A percentile compares a stretch with the other conserved stretches of the same genome.
Evolutionary conservation across 768 basidiomycete species (phyloP).

Genomic region (Tylopilus rubrobrunneus): DNA sequence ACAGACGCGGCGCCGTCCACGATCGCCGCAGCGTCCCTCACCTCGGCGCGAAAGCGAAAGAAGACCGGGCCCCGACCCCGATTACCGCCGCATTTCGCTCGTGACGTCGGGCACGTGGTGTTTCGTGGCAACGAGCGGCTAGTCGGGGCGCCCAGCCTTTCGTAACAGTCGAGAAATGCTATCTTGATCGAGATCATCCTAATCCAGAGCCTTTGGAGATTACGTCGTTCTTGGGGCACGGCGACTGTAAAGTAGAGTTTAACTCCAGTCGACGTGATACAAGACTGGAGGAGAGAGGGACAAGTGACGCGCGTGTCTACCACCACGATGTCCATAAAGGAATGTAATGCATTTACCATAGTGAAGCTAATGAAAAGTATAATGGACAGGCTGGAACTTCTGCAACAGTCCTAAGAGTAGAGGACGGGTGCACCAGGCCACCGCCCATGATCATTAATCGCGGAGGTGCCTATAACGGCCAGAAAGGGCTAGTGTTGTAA

Average conservation of each 20-base stretch:
- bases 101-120: conserved; percentile 60
- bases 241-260: no score
- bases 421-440: not conserved
- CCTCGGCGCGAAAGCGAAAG: conserved; percentile 6
- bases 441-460: not conserved
- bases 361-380: no score
- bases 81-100: conserved; percentile 57
- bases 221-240: not conserved
- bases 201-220: not conserved
- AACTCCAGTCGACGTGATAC: no score
- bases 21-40: not conserved
- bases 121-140: conserved; percentile 60
- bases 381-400: no score
- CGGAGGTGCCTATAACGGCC: not conserved
- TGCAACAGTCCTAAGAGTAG: not conserved
- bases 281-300: no score
- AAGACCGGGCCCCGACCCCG: conserved; percentile 33
- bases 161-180: not conserved
- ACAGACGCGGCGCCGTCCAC: not conserved
- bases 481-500: not conserved
- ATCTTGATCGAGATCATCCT: not conserved
- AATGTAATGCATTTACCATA: no score
- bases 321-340: no score
- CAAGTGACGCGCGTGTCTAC: no score
- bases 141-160: not conserved